Evolutionary conservation across 495 filamentous ascomycete genomes (phyloP).

Genomic region (Neurospora sp.): DNA sequence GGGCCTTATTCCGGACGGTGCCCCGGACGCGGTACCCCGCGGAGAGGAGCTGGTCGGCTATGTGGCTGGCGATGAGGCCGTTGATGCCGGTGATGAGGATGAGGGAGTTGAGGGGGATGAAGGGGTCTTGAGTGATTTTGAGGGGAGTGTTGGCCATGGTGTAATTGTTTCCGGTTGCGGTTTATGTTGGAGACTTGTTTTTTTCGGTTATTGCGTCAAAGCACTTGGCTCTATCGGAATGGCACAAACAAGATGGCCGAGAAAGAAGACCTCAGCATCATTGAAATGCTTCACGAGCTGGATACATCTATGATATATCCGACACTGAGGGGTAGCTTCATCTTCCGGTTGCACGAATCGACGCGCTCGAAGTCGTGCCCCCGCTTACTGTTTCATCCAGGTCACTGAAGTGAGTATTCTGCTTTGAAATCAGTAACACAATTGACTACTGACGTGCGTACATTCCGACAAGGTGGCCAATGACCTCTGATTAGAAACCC

Average conservation of each 20-base stretch:
- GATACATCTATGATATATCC: not conserved
- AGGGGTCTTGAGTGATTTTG: constrained; percentile 5
- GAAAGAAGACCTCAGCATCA: not conserved
- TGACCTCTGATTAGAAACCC: not conserved
- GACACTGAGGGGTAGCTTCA: not conserved
- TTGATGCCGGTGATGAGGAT: constrained; percentile 48
- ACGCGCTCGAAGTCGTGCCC: not conserved
- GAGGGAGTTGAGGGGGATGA: constrained; percentile 12
- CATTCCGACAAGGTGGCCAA: not conserved
- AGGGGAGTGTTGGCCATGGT: not conserved
- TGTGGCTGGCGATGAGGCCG: constrained; percentile 45
- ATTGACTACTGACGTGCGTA: not conserved
- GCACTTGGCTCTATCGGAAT: not conserved
- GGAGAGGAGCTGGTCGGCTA: constrained; percentile 37
- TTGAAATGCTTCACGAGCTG: not conserved
- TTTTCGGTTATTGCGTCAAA: constrained; percentile 3
- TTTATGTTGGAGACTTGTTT: not conserved
- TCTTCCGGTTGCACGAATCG: not conserved
- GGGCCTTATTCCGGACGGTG: constrained; percentile 33
- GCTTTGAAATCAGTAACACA: not conserved
- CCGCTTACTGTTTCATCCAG: not conserved
- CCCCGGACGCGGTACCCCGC: constrained; percentile 44
- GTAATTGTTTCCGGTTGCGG: not conserved
- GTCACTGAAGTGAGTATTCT: not conserved
- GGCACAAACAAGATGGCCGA: not conserved